Evolutionary conservation across 2,329 filamentous ascomycete genomes (phyloP).

Genomic region (Colletotrichum magnum): DNA sequence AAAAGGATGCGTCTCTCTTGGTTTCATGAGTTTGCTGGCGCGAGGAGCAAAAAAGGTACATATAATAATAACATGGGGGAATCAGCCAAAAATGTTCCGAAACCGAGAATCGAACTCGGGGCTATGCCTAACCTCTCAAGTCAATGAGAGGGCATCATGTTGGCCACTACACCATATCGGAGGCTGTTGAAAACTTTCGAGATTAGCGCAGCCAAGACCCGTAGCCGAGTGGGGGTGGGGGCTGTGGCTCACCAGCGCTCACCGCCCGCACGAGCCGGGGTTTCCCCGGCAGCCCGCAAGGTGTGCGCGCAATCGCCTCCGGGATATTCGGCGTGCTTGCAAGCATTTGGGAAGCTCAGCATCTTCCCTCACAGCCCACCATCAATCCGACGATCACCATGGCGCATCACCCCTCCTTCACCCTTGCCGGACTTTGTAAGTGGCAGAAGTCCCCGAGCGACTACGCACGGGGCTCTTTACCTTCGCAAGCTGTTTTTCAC

Average conservation of each 20-base stretch:
- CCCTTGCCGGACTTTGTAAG: constrained; percentile 56
- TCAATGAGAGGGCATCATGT: constrained; percentile 29
- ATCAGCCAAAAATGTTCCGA: constrained; percentile 12
- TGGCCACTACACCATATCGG: constrained; percentile 37
- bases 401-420: constrained; percentile 59
- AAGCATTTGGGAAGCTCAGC: no score
- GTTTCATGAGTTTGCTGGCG: no score
- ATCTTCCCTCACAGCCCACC: no score
- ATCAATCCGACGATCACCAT: constrained; percentile 42
- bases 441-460: not conserved
- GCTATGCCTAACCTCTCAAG: constrained; percentile 25
- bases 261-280: no score
- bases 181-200: fast-evolving
- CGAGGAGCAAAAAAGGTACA: not conserved
- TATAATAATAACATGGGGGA: not conserved
- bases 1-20: no score
- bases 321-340: no score
- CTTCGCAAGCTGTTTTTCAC: not conserved
- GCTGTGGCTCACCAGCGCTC: not conserved
- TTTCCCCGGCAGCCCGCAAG: no score
- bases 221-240: not conserved
- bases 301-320: no score
- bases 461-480: not conserved
- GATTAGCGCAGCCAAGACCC: not conserved
- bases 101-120: constrained; percentile 37